These are phyloP conservation scores for Cyberlindnera maclurae DNA, from an alignment of 805 yeast genomes.

Conservation along the genomic window DNA sequence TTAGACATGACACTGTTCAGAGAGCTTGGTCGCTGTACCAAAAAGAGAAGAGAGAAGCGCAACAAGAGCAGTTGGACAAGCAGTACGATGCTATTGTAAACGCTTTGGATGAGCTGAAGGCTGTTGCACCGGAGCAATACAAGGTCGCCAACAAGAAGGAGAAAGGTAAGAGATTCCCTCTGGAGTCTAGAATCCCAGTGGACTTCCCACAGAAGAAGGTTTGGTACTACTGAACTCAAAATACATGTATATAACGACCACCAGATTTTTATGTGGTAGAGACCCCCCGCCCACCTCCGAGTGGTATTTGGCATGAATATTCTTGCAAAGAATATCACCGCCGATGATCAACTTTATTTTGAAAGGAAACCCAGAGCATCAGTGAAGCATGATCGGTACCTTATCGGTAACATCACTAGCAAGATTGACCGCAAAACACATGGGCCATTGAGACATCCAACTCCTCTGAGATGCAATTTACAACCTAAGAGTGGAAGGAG, in stretches of 20 bases:
- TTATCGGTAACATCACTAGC: no score
- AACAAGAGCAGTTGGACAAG: slow-evolving; percentile 36
- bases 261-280: slow-evolving; percentile 11
- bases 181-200: slow-evolving; percentile 83
- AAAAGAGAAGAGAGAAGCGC: slow-evolving; percentile 39
- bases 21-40: slow-evolving; percentile 73
- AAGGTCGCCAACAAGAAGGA: slow-evolving; percentile 55
- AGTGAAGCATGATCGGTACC: no score
- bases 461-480: no score
- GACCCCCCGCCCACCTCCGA: no score
- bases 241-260: background rate
- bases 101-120: slow-evolving; percentile 68
- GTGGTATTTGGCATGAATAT: no score
- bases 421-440: no score
- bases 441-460: no score
- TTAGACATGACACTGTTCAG: slow-evolving; percentile 76
- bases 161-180: slow-evolving; percentile 56
- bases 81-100: slow-evolving; percentile 61
- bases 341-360: no score
- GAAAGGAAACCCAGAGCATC: no score
- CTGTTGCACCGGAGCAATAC: slow-evolving; percentile 46
- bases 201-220: slow-evolving; percentile 77
- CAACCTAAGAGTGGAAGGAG: no score
- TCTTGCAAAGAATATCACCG: no score
- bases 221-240: slow-evolving; percentile 61